phyloP scores from a whole-genome alignment of 1,284 basidiomycete genomes.

The Cutaneotrichosporon arboriforme region DNA sequence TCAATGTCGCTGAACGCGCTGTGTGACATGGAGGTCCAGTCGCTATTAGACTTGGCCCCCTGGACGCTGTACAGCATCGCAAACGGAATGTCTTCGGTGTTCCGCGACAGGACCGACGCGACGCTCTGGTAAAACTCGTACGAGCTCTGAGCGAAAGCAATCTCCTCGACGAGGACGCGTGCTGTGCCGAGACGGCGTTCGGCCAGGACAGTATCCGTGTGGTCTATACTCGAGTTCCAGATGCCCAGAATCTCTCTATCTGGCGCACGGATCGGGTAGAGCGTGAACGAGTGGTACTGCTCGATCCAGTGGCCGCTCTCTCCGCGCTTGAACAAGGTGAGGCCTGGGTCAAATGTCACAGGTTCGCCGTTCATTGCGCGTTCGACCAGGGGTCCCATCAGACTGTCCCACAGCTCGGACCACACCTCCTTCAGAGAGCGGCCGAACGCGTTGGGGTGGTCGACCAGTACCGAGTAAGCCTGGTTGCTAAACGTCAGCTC shows the following conservation, averaged over 20 bases:
- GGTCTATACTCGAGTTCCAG: conserved; percentile 33
- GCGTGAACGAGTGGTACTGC: conserved; percentile 35
- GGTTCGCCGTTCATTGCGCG: conserved; percentile 17
- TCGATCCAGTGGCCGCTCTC: conserved; percentile 26
- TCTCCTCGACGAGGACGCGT: conserved; percentile 31
- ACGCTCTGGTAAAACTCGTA: conserved; percentile 28
- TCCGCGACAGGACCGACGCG: conserved; percentile 26
- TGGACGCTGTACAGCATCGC: conserved; percentile 33
- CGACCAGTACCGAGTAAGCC: conserved; percentile 21
- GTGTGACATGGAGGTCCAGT: background rate
- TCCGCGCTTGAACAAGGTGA: conserved; percentile 20
- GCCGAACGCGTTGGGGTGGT: conserved; percentile 33
- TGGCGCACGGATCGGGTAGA: conserved; percentile 29
- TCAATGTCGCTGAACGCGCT: conserved; percentile 4
- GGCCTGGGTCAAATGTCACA: conserved; percentile 22
- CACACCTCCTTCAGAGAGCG: conserved; percentile 25
- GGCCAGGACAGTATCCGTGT: conserved; percentile 28
- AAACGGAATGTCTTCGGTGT: conserved; percentile 38
- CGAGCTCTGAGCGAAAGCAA: conserved; percentile 20
- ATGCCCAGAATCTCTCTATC: conserved; percentile 28
- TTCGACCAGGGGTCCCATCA: conserved; percentile 14
- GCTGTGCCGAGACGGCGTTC: conserved; percentile 30
- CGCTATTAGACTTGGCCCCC: background rate
- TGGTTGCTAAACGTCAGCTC: conserved; percentile 29
- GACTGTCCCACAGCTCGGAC: conserved; percentile 13